Evolutionary conservation across 108 stramenopile genomes (phyloP).

Genomic region (Cyclostephanos tholiformis): DNA sequence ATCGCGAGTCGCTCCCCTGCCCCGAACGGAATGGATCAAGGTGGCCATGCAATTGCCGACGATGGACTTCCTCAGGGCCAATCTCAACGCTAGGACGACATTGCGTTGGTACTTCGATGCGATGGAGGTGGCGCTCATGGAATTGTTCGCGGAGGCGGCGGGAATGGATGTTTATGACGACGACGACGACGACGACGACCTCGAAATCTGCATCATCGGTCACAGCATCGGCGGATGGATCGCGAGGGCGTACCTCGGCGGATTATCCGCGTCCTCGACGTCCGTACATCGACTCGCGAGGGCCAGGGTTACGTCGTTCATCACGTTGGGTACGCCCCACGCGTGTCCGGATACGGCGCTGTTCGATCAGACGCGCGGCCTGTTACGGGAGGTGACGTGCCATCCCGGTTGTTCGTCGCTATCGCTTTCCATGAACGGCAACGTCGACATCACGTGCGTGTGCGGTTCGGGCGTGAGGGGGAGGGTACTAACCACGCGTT

Average conservation of each 20-base stretch:
- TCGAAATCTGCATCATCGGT: conserved; percentile 64
- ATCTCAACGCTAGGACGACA: conserved; percentile 56
- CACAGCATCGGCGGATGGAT: conserved; percentile 86
- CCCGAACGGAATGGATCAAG: conserved; percentile 85
- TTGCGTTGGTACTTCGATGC: conserved; percentile 82
- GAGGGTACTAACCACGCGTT: conserved; percentile 51
- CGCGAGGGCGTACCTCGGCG: conserved; percentile 74
- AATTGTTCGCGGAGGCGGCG: conserved; percentile 62
- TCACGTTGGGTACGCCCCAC: conserved; percentile 81
- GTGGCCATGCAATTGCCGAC: conserved; percentile 73
- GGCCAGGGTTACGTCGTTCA: conserved; percentile 53
- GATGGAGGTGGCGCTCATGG: conserved; percentile 61
- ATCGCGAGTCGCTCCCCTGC: conserved; percentile 59
- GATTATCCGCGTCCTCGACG: conserved; percentile 60
- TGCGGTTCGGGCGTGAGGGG: conserved; percentile 56
- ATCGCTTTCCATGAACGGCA: conserved; percentile 51
- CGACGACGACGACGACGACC: conserved; percentile 43
- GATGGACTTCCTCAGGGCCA: conserved; percentile 62
- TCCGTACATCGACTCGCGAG: conserved; percentile 48
- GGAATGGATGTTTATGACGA: too few relatives aligned
- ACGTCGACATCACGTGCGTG: conserved; percentile 66
- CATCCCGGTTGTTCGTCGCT: conserved; percentile 54
- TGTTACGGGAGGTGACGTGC: conserved; percentile 61
- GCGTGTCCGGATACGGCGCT: conserved; percentile 61
- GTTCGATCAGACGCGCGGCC: conserved; percentile 79